Percentiles rank a stretch among this genome's conserved stretches.
phyloP scores from a whole-genome alignment of 805 yeast species.

The Candida golubevii region DNA sequence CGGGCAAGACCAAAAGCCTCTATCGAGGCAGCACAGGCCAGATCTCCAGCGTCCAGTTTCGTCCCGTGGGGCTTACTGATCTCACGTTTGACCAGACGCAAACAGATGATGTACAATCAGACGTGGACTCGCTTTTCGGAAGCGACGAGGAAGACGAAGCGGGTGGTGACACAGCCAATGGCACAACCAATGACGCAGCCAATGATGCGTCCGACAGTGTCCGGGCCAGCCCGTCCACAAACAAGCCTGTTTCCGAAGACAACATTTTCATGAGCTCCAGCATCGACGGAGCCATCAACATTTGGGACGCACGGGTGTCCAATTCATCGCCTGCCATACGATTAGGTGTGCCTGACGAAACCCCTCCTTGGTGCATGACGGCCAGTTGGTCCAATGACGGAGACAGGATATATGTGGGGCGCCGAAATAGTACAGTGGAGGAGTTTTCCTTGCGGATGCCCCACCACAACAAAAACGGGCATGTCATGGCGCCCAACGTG shows the following conservation, averaged over 20 bases:
- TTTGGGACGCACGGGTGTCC: conserved; percentile 72
- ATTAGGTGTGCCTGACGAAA: conserved; percentile 52
- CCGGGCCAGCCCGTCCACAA: conserved; percentile 13
- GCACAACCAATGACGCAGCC: not conserved
- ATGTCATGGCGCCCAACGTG: conserved; percentile 41
- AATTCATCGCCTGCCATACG: conserved; percentile 39
- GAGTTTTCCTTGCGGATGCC: conserved; percentile 64
- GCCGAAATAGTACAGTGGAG: conserved; percentile 86
- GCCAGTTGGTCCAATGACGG: conserved; percentile 89
- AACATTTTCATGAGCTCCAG: conserved; percentile 71
- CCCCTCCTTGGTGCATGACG: conserved; percentile 94
- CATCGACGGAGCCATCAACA: conserved; percentile 72
- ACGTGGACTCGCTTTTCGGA: conserved; percentile 47
- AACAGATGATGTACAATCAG: conserved; percentile 18
- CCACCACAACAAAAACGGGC: conserved; percentile 22
- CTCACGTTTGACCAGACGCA: conserved; percentile 21
- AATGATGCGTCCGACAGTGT: conserved; percentile 7
- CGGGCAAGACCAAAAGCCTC: conserved; percentile 51
- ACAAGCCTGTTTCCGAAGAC: conserved; percentile 31
- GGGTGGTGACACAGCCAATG: conserved; percentile 7
- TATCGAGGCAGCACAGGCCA: conserved; percentile 70
- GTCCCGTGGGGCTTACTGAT: conserved; percentile 55
- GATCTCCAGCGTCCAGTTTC: conserved; percentile 65
- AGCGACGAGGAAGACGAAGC: conserved; percentile 34
- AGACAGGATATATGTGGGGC: conserved; percentile 71